Percentiles rank a stretch among this genome's conserved stretches.
phyloP scores from a whole-genome alignment of 306 rosid genomes.

The Mucuna pruriens region DNA sequence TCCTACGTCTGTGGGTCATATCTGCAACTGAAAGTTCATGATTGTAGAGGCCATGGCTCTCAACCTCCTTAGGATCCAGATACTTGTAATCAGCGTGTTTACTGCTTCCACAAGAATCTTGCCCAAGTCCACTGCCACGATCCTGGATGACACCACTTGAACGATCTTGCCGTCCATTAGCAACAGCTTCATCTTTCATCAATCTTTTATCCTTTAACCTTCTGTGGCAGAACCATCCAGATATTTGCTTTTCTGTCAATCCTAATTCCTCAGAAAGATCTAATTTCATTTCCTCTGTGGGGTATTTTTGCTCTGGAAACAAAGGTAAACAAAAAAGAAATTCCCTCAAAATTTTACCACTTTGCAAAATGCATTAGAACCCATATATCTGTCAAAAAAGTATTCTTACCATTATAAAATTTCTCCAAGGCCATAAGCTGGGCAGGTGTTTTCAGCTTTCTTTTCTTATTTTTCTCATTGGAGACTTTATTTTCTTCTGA shows the following conservation, averaged over 20 bases:
- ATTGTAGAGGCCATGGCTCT: slow-evolving; percentile 76
- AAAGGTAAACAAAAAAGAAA: background rate
- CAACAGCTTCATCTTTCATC: slow-evolving; percentile 61
- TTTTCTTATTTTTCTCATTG: slow-evolving; percentile 69
- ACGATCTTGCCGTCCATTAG: slow-evolving; percentile 90
- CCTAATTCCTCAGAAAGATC: slow-evolving; percentile 74
- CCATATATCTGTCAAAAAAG: slow-evolving; percentile 22
- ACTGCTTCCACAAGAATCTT: slow-evolving; percentile 98
- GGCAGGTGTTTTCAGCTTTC: slow-evolving; percentile 86
- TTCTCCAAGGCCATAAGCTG: slow-evolving; percentile 84
- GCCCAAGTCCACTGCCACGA: slow-evolving; percentile 92
- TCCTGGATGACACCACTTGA: slow-evolving; percentile 90
- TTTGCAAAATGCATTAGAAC: slow-evolving; percentile 29
- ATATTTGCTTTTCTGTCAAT: slow-evolving; percentile 91
- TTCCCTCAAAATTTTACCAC: slow-evolving; percentile 35
- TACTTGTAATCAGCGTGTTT: slow-evolving; percentile 79
- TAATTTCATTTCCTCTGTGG: slow-evolving; percentile 84
- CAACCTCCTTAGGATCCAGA: slow-evolving; percentile 92
- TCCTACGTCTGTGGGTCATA: slow-evolving; percentile 55
- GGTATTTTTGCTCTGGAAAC: slow-evolving; percentile 85
- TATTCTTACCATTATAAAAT: slow-evolving; percentile 74
- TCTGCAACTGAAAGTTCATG: slow-evolving; percentile 60
- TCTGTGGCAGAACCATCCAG: slow-evolving; percentile 99
- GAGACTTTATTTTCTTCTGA: slow-evolving; percentile 79
- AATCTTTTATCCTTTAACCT: slow-evolving; percentile 88